phyloP scores from a whole-genome alignment of 2,329 filamentous ascomycete species.

The Nothophaeocryptopus gaeumannii region DNA sequence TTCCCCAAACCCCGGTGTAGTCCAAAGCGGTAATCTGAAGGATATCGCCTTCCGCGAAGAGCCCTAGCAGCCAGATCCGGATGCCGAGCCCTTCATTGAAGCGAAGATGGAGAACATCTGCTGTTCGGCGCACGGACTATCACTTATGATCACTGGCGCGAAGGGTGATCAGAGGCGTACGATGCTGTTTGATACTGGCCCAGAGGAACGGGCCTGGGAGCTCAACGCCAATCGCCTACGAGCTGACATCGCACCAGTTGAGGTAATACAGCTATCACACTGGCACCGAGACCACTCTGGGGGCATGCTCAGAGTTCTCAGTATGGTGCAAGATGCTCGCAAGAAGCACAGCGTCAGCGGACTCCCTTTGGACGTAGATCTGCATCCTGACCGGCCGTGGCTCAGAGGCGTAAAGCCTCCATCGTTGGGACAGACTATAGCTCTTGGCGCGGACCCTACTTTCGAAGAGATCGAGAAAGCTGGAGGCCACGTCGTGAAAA shows the following conservation, averaged over 20 bases:
- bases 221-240: conserved; percentile 25
- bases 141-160: conserved; percentile 29
- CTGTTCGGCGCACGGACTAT: conserved; percentile 30
- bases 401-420: conserved; percentile 24
- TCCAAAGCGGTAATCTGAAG: conserved; percentile 24
- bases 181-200: conserved; percentile 30
- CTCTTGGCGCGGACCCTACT: conserved; percentile 26
- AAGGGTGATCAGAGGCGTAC: conserved; percentile 21
- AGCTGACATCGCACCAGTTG: conserved; percentile 22
- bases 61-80: conserved; percentile 5
- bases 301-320: conserved; percentile 26
- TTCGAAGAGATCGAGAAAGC: conserved; percentile 28
- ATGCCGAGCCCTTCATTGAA: conserved; percentile 18
- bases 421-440: conserved; percentile 16
- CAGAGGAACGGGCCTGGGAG: conserved; percentile 27
- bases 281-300: conserved; percentile 32
- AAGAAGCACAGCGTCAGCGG: not conserved
- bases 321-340: conserved; percentile 24
- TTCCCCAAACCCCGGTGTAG: conserved; percentile 20
- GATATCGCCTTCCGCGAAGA: conserved; percentile 21
- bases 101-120: conserved; percentile 30
- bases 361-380: conserved; percentile 21
- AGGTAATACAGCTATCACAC: conserved; percentile 27
- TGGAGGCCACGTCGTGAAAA: conserved; percentile 25
- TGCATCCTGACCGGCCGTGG: conserved; percentile 27